Percentiles rank a stretch among this genome's conserved stretches.
Evolutionary conservation across 768 basidiomycete genomes (phyloP).

Genomic region (Mycena rosella): DNA sequence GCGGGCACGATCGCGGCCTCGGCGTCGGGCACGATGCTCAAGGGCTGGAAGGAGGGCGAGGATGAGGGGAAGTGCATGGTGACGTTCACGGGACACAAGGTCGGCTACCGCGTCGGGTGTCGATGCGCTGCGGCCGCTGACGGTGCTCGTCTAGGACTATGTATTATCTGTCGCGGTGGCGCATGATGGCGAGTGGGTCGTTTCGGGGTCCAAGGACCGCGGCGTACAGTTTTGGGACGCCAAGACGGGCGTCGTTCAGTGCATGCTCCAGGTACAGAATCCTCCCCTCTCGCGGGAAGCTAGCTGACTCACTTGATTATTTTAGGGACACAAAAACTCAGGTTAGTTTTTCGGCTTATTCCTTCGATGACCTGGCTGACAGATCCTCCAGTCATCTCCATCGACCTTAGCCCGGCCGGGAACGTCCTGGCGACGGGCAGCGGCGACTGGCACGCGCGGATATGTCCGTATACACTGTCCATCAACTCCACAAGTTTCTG

Average conservation of each 20-base stretch:
- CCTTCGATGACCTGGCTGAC: neutral
- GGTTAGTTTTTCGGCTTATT: constrained; percentile 40
- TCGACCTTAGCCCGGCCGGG: constrained; percentile 50
- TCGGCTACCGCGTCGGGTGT: constrained; percentile 46
- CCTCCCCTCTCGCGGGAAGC: too few relatives aligned
- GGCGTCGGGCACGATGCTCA: constrained; percentile 1
- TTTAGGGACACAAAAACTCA: constrained; percentile 46
- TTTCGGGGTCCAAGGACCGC: constrained; percentile 85
- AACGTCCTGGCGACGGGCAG: constrained; percentile 50
- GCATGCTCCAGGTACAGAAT: constrained; percentile 71
- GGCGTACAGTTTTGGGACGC: constrained; percentile 85
- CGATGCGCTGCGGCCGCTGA: neutral
- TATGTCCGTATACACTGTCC: constrained; percentile 42
- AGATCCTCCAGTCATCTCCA: constrained; percentile 43
- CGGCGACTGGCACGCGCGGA: constrained; percentile 51
- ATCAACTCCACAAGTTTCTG: neutral
- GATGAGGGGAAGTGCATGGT: constrained; percentile 70
- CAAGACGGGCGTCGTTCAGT: constrained; percentile 69
- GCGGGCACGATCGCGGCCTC: neutral
- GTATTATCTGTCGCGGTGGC: constrained; percentile 75
- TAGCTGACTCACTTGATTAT: neutral
- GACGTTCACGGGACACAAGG: constrained; percentile 94
- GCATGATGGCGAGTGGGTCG: constrained; percentile 85
- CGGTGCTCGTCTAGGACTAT: constrained; percentile 65
- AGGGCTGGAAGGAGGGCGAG: constrained; percentile 68